These are phyloP conservation scores for Apostasia ramifera DNA, from an alignment of 106 monocot genomes.

Conservation along the genomic window DNA sequence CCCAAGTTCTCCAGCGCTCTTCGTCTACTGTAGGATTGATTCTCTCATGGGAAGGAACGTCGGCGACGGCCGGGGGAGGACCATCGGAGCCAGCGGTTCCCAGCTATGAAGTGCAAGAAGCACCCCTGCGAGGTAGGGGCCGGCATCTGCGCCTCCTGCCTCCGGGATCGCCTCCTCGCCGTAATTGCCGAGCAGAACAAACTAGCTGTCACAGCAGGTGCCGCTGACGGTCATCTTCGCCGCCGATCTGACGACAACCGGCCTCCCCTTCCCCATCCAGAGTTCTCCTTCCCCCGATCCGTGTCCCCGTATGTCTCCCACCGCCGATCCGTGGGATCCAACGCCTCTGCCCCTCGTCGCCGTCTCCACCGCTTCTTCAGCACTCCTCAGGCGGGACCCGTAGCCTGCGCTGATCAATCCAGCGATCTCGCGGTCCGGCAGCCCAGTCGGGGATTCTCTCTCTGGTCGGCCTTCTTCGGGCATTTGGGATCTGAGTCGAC, in stretches of 20 bases:
- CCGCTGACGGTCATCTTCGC: background rate
- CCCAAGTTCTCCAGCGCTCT: too few relatives aligned
- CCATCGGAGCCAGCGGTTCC: too few relatives aligned
- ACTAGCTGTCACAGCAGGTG: background rate
- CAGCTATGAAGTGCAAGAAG: conserved; percentile 29
- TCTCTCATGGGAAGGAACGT: too few relatives aligned
- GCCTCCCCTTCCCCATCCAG: background rate
- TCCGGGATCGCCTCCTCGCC: conserved; percentile 51
- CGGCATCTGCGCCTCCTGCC: conserved; percentile 64
- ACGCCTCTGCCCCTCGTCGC: background rate
- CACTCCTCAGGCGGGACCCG: conserved; percentile 19
- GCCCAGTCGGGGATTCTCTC: conserved; percentile 4
- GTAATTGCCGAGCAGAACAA: conserved; percentile 19
- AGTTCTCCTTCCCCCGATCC: conserved; percentile 19
- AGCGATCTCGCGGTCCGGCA: background rate
- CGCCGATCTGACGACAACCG: background rate
- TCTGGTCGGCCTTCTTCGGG: conserved; percentile 16
- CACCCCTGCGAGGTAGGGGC: conserved; percentile 38
- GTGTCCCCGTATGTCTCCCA: conserved; percentile 28
- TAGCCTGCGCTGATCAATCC: background rate
- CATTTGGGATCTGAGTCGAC: background rate
- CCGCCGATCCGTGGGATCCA: conserved; percentile 21
- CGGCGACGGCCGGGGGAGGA: too few relatives aligned
- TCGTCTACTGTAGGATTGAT: too few relatives aligned
- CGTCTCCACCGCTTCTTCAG: conserved; percentile 27